Percentiles rank a stretch among this genome's conserved stretches.
These are phyloP conservation scores for Diaporthe citriasiana DNA, from an alignment of 2,329 filamentous ascomycete genomes.

Conservation along the genomic window DNA sequence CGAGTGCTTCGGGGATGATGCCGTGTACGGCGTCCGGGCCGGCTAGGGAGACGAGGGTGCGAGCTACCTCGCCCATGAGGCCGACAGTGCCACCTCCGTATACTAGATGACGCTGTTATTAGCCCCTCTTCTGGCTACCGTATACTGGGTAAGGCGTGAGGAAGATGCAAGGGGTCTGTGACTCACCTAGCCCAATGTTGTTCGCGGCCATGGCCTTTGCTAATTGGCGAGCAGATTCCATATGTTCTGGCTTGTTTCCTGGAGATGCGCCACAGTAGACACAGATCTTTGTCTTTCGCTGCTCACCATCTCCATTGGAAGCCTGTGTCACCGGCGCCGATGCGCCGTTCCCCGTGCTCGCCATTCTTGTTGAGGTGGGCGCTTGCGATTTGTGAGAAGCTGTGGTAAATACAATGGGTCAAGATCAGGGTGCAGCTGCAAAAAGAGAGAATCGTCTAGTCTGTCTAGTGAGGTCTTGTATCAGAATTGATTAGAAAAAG, in stretches of 20 bases:
- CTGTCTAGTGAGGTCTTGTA: not conserved
- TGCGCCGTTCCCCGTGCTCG: constrained; percentile 58
- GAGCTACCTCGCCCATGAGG: constrained; percentile 94
- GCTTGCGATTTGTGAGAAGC: not conserved
- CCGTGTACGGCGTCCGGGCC: constrained; percentile 90
- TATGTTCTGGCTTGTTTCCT: constrained; percentile 80
- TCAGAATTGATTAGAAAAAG: too few relatives aligned
- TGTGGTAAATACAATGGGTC: not conserved
- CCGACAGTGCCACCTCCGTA: constrained; percentile 96
- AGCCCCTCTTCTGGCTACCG: not conserved
- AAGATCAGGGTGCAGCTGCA: not conserved
- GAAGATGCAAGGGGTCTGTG: constrained; percentile 17
- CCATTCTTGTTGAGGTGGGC: constrained; percentile 39
- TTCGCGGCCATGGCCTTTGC: constrained; percentile 80
- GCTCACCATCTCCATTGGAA: constrained; percentile 49
- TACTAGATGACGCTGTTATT: constrained; percentile 62
- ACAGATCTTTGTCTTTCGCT: constrained; percentile 77
- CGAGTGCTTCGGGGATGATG: constrained; percentile 89
- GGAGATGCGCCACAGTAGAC: constrained; percentile 92
- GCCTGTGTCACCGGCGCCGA: constrained; percentile 53
- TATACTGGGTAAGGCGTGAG: not conserved
- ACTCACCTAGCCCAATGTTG: constrained; percentile 80
- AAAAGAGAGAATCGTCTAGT: too few relatives aligned
- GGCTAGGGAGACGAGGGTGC: constrained; percentile 84
- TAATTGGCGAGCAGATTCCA: constrained; percentile 83